Evolutionary conservation across 768 basidiomycete species (phyloP).

Genomic region (Epithele typhae): DNA sequence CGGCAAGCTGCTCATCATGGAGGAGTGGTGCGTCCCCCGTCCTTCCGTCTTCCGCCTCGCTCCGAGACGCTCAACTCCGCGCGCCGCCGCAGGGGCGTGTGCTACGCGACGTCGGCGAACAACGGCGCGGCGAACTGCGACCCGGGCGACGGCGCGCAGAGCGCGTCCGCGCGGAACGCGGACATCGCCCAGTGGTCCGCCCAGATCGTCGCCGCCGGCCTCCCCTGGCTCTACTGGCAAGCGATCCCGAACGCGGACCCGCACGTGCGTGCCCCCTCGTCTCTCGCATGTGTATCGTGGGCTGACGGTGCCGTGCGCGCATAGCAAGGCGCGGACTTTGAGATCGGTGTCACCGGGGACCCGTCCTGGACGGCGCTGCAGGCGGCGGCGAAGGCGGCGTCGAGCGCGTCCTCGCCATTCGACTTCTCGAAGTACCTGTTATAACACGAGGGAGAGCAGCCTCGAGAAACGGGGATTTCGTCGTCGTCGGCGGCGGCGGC

Average conservation of each 20-base stretch:
- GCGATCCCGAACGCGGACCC: slow-evolving; percentile 33
- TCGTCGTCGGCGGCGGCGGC: no score
- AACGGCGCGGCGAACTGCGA: slow-evolving; percentile 26
- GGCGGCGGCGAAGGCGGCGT: slow-evolving; percentile 14
- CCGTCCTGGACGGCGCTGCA: slow-evolving; percentile 19
- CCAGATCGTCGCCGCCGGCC: slow-evolving; percentile 31
- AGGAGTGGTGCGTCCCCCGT: slow-evolving; percentile 35
- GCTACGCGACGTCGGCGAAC: slow-evolving; percentile 24
- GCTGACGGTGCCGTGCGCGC: not conserved
- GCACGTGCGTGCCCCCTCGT: slow-evolving; percentile 21
- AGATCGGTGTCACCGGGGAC: slow-evolving; percentile 19
- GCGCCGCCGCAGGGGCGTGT: slow-evolving; percentile 21
- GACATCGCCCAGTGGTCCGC: slow-evolving; percentile 31
- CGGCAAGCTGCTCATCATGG: slow-evolving; percentile 33
- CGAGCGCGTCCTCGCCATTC: slow-evolving; percentile 16
- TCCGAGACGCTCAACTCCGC: not conserved
- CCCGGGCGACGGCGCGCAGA: no score
- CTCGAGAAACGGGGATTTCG: no score
- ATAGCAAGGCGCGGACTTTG: slow-evolving; percentile 17
- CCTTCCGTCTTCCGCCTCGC: not conserved
- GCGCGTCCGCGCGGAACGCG: slow-evolving; percentile 26
- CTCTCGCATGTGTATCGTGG: not conserved
- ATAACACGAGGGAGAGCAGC: no score
- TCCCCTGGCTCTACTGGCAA: slow-evolving; percentile 39
- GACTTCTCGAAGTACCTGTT: slow-evolving; percentile 20